A percentile compares a stretch with the other conserved stretches of the same genome.
phyloP scores from a whole-genome alignment of 176 grass and related monocot species.

The Rhipidocladum racemiflorum region DNA sequence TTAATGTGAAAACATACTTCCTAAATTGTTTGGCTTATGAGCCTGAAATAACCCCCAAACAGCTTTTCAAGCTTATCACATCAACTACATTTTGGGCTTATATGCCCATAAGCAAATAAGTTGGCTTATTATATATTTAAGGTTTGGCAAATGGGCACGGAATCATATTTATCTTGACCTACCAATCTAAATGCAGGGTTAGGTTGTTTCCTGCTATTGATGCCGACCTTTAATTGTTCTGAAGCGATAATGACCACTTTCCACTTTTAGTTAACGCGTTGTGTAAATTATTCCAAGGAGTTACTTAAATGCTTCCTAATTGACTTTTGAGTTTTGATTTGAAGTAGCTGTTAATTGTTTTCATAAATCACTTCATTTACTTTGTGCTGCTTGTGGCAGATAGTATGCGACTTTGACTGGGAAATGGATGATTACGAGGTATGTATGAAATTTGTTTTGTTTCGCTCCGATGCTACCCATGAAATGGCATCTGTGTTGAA shows the following conservation, averaged over 20 bases:
- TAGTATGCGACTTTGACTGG: conserved; percentile 84
- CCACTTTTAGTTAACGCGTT: neutral
- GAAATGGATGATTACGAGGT: conserved; percentile 84
- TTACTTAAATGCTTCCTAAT: conserved; percentile 5
- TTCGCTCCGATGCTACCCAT: neutral
- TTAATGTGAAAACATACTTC: neutral
- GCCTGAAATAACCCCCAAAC: neutral
- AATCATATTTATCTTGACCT: neutral
- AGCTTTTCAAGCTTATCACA: neutral
- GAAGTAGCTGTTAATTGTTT: conserved; percentile 6
- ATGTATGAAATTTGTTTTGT: conserved; percentile 7
- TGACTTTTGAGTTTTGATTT: neutral
- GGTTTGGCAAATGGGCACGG: neutral
- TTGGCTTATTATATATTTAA: neutral
- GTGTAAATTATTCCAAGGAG: neutral
- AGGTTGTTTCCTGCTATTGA: neutral
- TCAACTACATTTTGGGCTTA: neutral
- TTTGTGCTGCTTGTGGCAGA: conserved; percentile 52
- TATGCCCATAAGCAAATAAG: neutral
- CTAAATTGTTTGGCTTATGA: neutral
- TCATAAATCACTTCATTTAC: neutral
- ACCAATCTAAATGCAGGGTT: neutral
- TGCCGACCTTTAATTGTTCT: neutral
- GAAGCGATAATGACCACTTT: neutral
- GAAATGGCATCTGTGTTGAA: conserved; percentile 15